phyloP scores from a whole-genome alignment of 176 grass and related monocot genomes.

The Triticum turgidum region DNA sequence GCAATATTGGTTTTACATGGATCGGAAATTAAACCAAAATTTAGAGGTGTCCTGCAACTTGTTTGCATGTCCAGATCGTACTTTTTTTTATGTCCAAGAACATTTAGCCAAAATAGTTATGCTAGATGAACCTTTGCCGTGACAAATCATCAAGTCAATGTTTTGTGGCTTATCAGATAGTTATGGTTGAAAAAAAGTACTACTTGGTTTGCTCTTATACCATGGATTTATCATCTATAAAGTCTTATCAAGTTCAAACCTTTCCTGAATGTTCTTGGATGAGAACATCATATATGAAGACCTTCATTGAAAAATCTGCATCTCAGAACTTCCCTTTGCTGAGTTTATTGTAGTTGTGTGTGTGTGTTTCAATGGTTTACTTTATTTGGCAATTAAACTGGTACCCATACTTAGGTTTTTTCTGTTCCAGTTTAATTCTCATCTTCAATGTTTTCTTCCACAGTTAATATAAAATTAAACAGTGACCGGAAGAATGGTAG shows the following conservation, averaged over 20 bases:
- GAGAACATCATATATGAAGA: not conserved
- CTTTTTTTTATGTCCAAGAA: not conserved
- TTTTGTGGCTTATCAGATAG: not conserved
- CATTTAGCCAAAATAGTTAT: constrained; percentile 10
- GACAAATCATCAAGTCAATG: constrained; percentile 6
- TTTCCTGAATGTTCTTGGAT: constrained; percentile 12
- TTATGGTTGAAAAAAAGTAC: not conserved
- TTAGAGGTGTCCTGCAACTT: not conserved
- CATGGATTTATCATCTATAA: not conserved
- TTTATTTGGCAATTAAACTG: constrained; percentile 30
- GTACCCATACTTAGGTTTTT: not conserved
- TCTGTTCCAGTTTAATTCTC: constrained; percentile 21
- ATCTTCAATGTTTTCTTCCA: constrained; percentile 26
- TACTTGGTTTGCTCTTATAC: constrained; percentile 1
- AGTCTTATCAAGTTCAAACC: not conserved
- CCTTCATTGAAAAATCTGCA: not conserved
- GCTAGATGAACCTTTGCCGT: constrained; percentile 8
- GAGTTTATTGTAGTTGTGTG: not conserved
- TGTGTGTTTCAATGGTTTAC: not conserved
- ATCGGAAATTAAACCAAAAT: not conserved
- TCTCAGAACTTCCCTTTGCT: not conserved
- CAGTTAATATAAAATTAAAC: constrained; percentile 23
- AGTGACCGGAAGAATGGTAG: constrained; percentile 31
- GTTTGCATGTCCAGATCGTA: not conserved
- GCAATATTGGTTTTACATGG: not conserved